Evolutionary conservation across 306 rosid genomes (phyloP), one percentile per base, ranked within the genome.

Genomic region (Rosa chinensis): DNA sequence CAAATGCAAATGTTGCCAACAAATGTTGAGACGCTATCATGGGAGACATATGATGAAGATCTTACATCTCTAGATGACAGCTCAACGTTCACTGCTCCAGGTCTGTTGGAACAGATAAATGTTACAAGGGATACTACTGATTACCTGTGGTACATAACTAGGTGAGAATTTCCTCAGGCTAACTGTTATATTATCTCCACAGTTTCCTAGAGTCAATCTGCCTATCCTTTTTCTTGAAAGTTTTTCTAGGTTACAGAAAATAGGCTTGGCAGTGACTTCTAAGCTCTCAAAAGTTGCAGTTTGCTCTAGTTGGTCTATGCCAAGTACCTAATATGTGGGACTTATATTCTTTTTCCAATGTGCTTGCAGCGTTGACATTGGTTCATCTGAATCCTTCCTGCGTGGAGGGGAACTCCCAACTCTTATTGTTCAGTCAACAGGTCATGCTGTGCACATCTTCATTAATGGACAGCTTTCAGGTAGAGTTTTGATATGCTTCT

Each of bases 21-120:
- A 86, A 89, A 80, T 84, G 73, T 88, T 75, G 87, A 72, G 8
- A 75, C 87, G 86, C 75, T 91, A 77, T 87, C 93, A 53, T 96
- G 99, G 99, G 98, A 96, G 84, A 96, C 91, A 79, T 90, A 87
- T 64, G 84, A 93, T 75, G 99, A 96, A 84, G 99, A 93, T 71
- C 50, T 84, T 77, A 83, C 91, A 77, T 86, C 98, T 47, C 52
- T 86, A 47, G 99, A 90, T 68, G 99, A 88, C 42, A 86, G 96
- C 78, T 83, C 85, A 56, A 80, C 98, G 52, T 76, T 89, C 77
- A 89, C 92, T 45, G 87, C 92, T 75, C 76, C 94, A 47, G 99
- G 99, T 87, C 95, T 96, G 82, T 85, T 96, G 85, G 99, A 96
- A 80, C 99, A 96, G 90, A 84, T 96, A 73, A 96, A 96, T 52